Base-by-base conservation (phyloP, 768 basidiomycete genomes). In the Suillus spraguei region DNA sequence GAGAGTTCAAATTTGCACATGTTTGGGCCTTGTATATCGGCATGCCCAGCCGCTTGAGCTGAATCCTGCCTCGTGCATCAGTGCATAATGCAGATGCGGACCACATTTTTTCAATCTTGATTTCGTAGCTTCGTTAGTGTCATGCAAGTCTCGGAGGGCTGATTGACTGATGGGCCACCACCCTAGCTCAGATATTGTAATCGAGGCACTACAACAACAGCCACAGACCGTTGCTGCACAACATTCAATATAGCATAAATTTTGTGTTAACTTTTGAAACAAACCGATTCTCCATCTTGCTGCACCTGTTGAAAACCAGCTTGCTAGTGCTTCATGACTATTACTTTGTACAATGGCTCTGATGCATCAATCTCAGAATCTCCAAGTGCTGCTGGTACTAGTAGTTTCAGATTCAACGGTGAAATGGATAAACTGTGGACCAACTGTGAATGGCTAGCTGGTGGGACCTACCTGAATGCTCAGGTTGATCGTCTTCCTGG, bases 381-480 rank as follows among this genome's bases (percentile, higher is more conserved):
- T 39, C 16, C 50, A 22, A 35, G n/a, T 5, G 20, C 60, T 17
- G 20, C 60, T 13, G 28, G 47, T 53, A 22, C 28, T 28, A 28
- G 28, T 17, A 47, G 20, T 47, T 63, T 59, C 56, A n/a, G 10
- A 47, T 63, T 63, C 35, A 46, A 63, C 55, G 17, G 58, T 28
- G 62, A 63, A 16, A 50, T 63, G 62, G 56, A 63, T 59, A 7
- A 44, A n/a, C 36, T 63, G 32, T 63, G 62, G 62, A 13, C 13
- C 33, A 61, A 54, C 60, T 54, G 36, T 24, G 60, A 50, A 55
- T 22, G 20, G 28, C 60, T 61, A 16, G 32, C 60, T 32, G 58
- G 58, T 59, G 22, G 20, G 9, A 59, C 39, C 5, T 16, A 33
- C 24, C 13, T 11, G 10, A n/a, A 41, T 39, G 8, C 24, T 24